Percentiles rank a stretch among this genome's conserved stretches.
Conservation (phyloP, 768 basidiomycete genomes). For the Suillus bovinus region DNA sequence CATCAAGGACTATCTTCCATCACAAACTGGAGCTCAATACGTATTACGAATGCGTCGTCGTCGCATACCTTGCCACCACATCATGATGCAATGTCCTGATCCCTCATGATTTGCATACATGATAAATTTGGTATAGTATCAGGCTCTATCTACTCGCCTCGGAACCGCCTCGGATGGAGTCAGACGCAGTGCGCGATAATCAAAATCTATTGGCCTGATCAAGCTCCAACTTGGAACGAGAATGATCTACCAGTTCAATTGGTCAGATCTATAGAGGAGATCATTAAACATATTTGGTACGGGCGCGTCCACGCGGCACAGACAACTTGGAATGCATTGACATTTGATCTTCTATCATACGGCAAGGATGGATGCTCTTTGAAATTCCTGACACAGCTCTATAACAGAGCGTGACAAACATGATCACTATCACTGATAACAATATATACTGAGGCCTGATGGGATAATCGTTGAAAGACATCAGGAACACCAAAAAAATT, state of each 20-base stretch:
- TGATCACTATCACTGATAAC: too few relatives aligned
- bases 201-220: background rate
- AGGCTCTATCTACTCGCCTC: background rate
- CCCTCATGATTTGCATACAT: background rate
- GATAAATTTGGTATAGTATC: background rate
- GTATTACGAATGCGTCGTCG: background rate
- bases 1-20: background rate
- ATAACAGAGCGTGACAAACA: background rate
- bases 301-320: background rate
- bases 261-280: background rate
- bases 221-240: background rate
- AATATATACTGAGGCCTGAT: too few relatives aligned
- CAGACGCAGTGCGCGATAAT: background rate
- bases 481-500: too few relatives aligned
- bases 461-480: too few relatives aligned
- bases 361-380: background rate
- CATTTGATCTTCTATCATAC: background rate
- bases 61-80: background rate
- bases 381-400: background rate
- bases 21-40: background rate
- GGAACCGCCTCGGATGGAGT: background rate
- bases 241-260: background rate
- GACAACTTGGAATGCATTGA: background rate
- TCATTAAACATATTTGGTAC: background rate
- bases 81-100: background rate